Evolutionary conservation across 2,329 filamentous ascomycete species (phyloP).

Genomic region (Xylaria sp.): DNA sequence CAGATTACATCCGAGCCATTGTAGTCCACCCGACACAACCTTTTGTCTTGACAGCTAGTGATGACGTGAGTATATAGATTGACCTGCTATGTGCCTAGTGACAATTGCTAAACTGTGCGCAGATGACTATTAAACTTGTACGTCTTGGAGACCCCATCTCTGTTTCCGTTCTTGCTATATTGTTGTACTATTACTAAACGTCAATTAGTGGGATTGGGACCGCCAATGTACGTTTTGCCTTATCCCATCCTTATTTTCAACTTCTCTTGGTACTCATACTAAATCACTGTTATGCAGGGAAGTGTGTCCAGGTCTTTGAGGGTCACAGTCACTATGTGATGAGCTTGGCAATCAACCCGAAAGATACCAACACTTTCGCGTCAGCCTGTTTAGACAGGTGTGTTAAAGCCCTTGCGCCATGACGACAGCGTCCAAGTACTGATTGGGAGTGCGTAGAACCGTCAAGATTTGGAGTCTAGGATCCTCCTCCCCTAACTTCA

Average conservation of each 20-base stretch:
- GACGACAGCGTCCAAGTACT: not conserved
- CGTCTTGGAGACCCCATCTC: constrained; percentile 3
- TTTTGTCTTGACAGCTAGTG: constrained; percentile 93
- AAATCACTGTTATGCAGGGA: constrained; percentile 63
- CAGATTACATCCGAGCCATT: constrained; percentile 97
- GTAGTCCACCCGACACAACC: constrained; percentile 95
- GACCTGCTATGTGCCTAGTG: not conserved
- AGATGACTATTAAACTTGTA: constrained; percentile 42
- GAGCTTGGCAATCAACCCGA: constrained; percentile 96
- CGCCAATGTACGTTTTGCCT: constrained; percentile 68
- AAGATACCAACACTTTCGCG: constrained; percentile 91
- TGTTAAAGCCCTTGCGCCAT: not conserved
- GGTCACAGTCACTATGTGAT: constrained; percentile 97
- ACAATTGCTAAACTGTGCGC: constrained; percentile 10
- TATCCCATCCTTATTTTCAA: not conserved
- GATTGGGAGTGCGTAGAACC: constrained; percentile 65
- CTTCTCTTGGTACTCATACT: constrained; percentile 2
- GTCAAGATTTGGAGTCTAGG: constrained; percentile 99
- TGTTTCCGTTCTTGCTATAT: not conserved
- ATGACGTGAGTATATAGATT: constrained; percentile 98
- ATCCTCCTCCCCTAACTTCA: constrained; percentile 94
- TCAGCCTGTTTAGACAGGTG: constrained; percentile 85
- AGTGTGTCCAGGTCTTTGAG: constrained; percentile 96
- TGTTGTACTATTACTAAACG: constrained; percentile 22
- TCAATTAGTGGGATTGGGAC: constrained; percentile 89